Evolutionary conservation across 371 early-diverging fungal species (phyloP), one percentile per base, ranked within the genome.

Genomic region (Lichtheimia ramosa): DNA sequence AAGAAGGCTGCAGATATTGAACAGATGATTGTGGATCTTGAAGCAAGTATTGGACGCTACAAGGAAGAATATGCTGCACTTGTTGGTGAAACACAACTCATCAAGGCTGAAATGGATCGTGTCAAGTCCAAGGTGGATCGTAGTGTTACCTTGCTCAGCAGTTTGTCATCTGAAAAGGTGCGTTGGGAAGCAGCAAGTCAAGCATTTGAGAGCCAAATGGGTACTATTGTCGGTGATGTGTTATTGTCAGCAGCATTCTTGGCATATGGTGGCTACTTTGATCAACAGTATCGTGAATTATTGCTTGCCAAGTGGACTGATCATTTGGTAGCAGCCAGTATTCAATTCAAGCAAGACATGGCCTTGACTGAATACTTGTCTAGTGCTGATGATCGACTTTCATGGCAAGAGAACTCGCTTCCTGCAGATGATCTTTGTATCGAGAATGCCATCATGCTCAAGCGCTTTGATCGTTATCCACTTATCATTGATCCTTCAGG

Each of bases 141-240:
- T 57, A 92, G 93, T 81, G 65, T 96, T 59, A 88, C 86, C 1
- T 77, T 99, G 61, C 85, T 99, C n/a, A 86, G 84, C 64, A 94
- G 94, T 28, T 84, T 99, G 43, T 88, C 90, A 3, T 93, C 96
- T 18, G 99, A 99, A 81, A 92, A 90, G 62, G 86, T 82, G 40
- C 92, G 99, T 64, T 99, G 99, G 99, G 90, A 91, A 64, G 68
- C 76, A 18, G 90, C 96, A 21, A 93, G 95, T 63, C 88, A 91
- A 56, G 88, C 96, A 8, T 98, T 99, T 68, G 95, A 90, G 55
- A 88, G 85, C 15, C 96, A 98, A 75, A 96, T 98, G 97, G 92
- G 89, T 10, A 98, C 98, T 13, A 92, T 98, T 56, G 94, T 96
- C n/a, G 99, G 99, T 61, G 99, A 99, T 68, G 95, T 94, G n/a